A percentile compares a stretch with the other conserved stretches of the same genome.
Evolutionary conservation across 2,329 filamentous ascomycete genomes (phyloP).

Genomic region (Coniella lustricola): DNA sequence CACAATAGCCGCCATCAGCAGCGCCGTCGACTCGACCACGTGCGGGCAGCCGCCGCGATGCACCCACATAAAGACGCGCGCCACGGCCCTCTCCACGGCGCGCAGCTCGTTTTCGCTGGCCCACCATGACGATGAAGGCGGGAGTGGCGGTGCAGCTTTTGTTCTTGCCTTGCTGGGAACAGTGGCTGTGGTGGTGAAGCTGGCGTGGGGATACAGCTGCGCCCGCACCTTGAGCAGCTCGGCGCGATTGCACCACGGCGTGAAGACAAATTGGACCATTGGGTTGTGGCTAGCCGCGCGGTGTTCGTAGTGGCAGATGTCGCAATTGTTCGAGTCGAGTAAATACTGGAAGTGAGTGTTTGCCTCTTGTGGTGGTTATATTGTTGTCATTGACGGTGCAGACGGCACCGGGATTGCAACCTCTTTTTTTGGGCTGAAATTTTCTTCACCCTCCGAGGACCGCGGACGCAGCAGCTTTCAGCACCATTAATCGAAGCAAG

Average conservation of each 20-base stretch:
- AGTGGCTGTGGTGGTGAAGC: constrained; percentile 9
- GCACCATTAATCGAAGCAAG: too few relatives aligned
- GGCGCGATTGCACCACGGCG: constrained; percentile 60
- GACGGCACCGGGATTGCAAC: too few relatives aligned
- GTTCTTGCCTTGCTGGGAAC: too few relatives aligned
- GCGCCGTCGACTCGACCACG: constrained; percentile 70
- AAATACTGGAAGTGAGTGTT: too few relatives aligned
- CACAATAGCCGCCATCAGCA: constrained; percentile 62
- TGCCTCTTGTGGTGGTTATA: too few relatives aligned
- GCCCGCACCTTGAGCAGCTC: constrained; percentile 61
- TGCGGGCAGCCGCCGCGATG: constrained; percentile 69
- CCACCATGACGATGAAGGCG: constrained; percentile 6
- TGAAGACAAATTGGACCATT: constrained; percentile 67
- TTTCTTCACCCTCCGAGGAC: too few relatives aligned
- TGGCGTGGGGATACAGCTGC: constrained; percentile 50
- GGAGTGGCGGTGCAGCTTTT: constrained; percentile 10
- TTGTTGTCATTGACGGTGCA: too few relatives aligned
- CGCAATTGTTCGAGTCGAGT: too few relatives aligned
- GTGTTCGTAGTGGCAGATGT: too few relatives aligned
- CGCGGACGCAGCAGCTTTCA: too few relatives aligned
- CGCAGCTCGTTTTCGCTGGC: constrained; percentile 6
- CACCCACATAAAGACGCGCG: constrained; percentile 61
- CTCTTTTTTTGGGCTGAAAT: too few relatives aligned
- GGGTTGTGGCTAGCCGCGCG: too few relatives aligned
- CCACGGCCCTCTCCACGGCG: constrained; percentile 38